Base-by-base conservation (phyloP, 352 stramenopile species). In the Phytophthora capsici region DNA sequence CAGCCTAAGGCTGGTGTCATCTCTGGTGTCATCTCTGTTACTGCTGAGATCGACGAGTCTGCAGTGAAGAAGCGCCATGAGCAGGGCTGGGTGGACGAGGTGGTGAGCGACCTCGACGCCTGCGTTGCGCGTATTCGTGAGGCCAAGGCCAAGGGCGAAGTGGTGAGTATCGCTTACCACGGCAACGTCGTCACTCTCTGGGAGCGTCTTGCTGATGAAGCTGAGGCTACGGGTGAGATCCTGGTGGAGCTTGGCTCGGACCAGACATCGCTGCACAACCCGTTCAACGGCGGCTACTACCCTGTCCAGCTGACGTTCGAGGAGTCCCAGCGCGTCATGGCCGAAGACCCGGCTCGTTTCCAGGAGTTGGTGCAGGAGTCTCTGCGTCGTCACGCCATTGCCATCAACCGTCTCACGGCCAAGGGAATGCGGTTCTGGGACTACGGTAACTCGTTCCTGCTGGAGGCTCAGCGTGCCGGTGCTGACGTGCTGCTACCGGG, bases 251-350 rank as follows among this genome's bases (percentile, higher is more conserved):
- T 96, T 12, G 89, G 89, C 40, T 94, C 84, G 54, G 89, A 97
- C 63, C 89, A 97, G 69, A 96, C 89, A 34, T 96, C 85, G 40
- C 74, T 97, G 38, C 89, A 97, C 80, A 97, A 97, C 67, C 89
- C 89, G 51, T 97, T 82, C 78, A 93, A 94, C 63, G 89, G 89
- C 34, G 89, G 89, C 41, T 97, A 97, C 71, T 97, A 96, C 80
- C 89, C 89, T 0, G 88, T 92, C 26, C 73, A 92, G 59, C 67
- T 96, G 32, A 79, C 76, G 13, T 94, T 96, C 58, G 84, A 96
- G 30, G 89, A 95, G 59, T 76, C 85, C 19, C 80, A 92, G 58
- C 70, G 75, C 19, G 86, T 97, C 67, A 97, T 97, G 89, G 77
- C 73, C 14, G 71, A 86, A 14, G 76, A 93, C 52, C 89, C 89